Percentiles rank a stretch among this genome's conserved stretches.
Conservation (phyloP, 2,329 filamentous ascomycete species). For the Talaromyces sp. region DNA sequence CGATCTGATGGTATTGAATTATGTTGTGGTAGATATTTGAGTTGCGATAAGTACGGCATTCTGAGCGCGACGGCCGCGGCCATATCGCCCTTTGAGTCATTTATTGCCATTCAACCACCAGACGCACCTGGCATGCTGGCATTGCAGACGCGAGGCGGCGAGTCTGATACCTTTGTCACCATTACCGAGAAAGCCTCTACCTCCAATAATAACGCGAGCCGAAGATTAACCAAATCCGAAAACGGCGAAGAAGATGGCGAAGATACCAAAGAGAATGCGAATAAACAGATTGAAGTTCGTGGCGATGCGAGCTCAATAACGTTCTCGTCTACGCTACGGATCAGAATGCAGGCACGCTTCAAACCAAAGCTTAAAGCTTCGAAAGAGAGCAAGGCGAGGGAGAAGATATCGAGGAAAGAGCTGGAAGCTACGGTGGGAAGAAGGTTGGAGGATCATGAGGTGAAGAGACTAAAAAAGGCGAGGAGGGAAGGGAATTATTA, state of each 20-base stretch:
- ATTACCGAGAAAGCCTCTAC: constrained; percentile 46
- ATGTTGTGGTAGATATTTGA: constrained; percentile 59
- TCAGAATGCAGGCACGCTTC: constrained; percentile 93
- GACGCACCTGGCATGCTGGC: constrained; percentile 70
- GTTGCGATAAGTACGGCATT: constrained; percentile 78
- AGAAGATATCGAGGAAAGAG: constrained; percentile 83
- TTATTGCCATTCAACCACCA: constrained; percentile 59
- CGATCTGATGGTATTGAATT: not conserved
- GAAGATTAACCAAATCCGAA: not conserved
- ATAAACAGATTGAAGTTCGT: constrained; percentile 61
- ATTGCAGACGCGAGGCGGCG: constrained; percentile 59
- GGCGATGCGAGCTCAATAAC: constrained; percentile 68
- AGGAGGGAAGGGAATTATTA: constrained; percentile 85
- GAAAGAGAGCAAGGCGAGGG: constrained; percentile 77
- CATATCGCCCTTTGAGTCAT: constrained; percentile 78
- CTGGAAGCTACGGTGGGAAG: constrained; percentile 77
- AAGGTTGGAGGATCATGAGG: constrained; percentile 77
- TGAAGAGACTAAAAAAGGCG: constrained; percentile 76
- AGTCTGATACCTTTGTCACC: constrained; percentile 66
- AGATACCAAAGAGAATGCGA: constrained; percentile 21
- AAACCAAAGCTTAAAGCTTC: constrained; percentile 76
- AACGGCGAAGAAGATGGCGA: constrained; percentile 24
- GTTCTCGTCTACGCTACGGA: constrained; percentile 68
- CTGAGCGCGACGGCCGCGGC: constrained; percentile 75
- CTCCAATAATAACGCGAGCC: not conserved